phyloP scores from a whole-genome alignment of 805 yeast species.

The Candida ficus region DNA sequence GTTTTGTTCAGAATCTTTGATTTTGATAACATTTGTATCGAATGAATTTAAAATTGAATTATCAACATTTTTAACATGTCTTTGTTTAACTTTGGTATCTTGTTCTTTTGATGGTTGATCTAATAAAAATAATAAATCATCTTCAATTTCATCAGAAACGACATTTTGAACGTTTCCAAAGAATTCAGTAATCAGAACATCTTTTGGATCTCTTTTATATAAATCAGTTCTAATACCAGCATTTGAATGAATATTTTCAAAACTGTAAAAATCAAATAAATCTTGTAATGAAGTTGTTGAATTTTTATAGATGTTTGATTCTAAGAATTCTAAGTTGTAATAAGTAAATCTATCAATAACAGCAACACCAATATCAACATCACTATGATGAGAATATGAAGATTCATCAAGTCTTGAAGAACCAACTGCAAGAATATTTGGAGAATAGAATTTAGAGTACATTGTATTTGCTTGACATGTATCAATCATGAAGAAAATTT shows the following conservation, averaged over 20 bases:
- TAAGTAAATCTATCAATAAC: constrained; percentile 96
- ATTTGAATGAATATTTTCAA: constrained; percentile 81
- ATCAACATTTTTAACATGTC: constrained; percentile 9
- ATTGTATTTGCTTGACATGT: constrained; percentile 98
- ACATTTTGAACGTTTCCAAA: constrained; percentile 89
- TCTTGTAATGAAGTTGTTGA: constrained; percentile 76
- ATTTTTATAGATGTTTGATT: constrained; percentile 61
- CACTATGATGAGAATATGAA: constrained; percentile 94
- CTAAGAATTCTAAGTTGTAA: constrained; percentile 83
- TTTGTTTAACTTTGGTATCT: background rate
- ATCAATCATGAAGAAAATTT: constrained; percentile 95
- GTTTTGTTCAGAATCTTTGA: constrained; percentile 1
- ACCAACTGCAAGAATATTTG: constrained; percentile 89
- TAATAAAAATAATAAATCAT: constrained; percentile 30
- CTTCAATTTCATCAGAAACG: constrained; percentile 54
- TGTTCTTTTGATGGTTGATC: constrained; percentile 10
- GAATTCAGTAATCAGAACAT: constrained; percentile 84
- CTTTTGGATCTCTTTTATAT: constrained; percentile 56
- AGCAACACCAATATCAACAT: constrained; percentile 93
- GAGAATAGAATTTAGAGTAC: constrained; percentile 89
- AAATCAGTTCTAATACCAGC: constrained; percentile 90
- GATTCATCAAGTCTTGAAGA: constrained; percentile 84
- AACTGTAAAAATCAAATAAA: constrained; percentile 77
- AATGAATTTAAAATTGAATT: constrained; percentile 16
- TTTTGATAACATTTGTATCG: constrained; percentile 14